Conservation (phyloP, 108 stramenopile species). For the Cyclotella distinguenda region DNA sequence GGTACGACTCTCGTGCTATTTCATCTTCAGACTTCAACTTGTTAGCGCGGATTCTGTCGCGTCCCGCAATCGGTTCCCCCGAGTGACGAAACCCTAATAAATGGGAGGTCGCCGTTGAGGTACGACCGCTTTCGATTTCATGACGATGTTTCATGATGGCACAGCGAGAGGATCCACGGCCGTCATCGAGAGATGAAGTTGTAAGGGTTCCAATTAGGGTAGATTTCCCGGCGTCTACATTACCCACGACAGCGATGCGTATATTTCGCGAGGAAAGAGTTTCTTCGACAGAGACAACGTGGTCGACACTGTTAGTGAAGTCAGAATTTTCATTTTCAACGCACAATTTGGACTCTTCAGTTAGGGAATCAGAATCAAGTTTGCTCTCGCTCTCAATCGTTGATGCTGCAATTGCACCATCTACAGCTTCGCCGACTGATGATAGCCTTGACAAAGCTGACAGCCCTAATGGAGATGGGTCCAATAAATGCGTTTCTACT, state of each 20-base stretch:
- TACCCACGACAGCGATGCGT: constrained; percentile 96
- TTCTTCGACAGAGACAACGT: constrained; percentile 54
- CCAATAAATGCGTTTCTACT: constrained; percentile 80
- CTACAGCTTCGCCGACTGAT: constrained; percentile 28
- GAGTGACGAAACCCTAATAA: constrained; percentile 89
- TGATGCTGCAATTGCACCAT: constrained; percentile 23
- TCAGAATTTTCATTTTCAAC: background rate
- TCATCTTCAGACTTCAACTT: constrained; percentile 81
- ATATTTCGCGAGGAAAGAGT: constrained; percentile 83
- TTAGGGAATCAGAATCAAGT: background rate
- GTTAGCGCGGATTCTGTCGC: constrained; percentile 64
- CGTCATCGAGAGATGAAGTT: constrained; percentile 90
- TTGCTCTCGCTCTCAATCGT: constrained; percentile 12
- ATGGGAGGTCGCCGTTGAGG: constrained; percentile 92
- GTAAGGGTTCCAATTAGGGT: constrained; percentile 95
- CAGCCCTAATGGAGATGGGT: constrained; percentile 63
- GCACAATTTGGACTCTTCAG: background rate
- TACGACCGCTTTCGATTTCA: constrained; percentile 96
- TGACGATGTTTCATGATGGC: constrained; percentile 96
- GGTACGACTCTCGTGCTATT: constrained; percentile 77
- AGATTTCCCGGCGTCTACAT: constrained; percentile 96
- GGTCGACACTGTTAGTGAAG: background rate
- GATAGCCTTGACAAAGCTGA: constrained; percentile 30
- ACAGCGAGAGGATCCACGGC: constrained; percentile 91
- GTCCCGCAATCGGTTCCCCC: constrained; percentile 75